These are phyloP conservation scores for Coemansia sp. DNA, from an alignment of 192 early-diverging fungal species.

Conservation along the genomic window DNA sequence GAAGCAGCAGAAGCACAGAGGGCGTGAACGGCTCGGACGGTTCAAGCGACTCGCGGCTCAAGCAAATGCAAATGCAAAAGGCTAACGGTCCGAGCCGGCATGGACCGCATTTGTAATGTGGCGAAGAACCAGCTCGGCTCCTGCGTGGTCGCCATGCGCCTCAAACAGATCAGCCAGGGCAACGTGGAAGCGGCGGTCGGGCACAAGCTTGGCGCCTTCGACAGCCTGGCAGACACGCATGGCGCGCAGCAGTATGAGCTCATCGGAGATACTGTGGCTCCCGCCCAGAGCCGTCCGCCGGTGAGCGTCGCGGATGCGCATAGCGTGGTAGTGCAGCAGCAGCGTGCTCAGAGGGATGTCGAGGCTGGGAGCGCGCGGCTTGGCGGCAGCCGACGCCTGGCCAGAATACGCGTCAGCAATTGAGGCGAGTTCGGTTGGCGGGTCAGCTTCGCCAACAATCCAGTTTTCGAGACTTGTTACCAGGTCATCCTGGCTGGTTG, in stretches of 20 bases:
- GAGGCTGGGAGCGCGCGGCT: slow-evolving; percentile 6
- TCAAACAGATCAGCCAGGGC: slow-evolving; percentile 41
- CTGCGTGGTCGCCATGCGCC: slow-evolving; percentile 26
- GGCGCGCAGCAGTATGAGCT: slow-evolving; percentile 20
- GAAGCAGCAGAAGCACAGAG: not conserved
- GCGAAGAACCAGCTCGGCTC: slow-evolving; percentile 31
- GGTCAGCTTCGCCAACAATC: slow-evolving; percentile 1
- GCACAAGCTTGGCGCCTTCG: slow-evolving; percentile 19
- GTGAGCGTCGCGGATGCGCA: slow-evolving; percentile 22
- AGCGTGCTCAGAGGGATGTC: slow-evolving; percentile 42
- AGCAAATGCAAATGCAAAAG: not conserved
- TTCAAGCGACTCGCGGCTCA: not conserved
- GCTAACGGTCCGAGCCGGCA: not conserved
- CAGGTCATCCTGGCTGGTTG: slow-evolving; percentile 29
- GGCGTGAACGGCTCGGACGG: no score
- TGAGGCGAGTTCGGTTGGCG: no score
- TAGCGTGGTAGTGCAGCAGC: slow-evolving; percentile 31
- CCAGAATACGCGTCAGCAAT: no score
- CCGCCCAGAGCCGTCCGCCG: not conserved
- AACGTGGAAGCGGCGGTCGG: slow-evolving; percentile 30
- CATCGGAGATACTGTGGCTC: not conserved
- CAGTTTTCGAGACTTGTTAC: slow-evolving; percentile 30
- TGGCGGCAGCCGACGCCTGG: not conserved
- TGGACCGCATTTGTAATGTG: slow-evolving; percentile 4
- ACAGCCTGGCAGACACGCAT: slow-evolving; percentile 36